These are phyloP conservation scores for Aspergillus pseudoterreus DNA, from an alignment of 2,329 filamentous ascomycete species.

Conservation along the genomic window DNA sequence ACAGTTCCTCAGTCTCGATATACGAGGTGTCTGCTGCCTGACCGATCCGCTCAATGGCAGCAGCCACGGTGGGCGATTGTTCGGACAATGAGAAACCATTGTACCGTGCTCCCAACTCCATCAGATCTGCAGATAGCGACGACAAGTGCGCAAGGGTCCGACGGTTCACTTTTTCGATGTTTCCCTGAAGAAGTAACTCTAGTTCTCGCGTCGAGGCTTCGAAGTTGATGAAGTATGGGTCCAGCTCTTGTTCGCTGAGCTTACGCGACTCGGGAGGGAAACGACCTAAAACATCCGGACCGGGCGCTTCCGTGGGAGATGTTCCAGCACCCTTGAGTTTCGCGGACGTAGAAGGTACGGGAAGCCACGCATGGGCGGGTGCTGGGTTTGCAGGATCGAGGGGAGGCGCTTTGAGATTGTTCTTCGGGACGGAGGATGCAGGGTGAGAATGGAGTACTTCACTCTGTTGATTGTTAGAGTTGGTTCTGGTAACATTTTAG, in stretches of 20 bases:
- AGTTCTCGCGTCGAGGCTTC: slow-evolving; percentile 89
- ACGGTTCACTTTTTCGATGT: slow-evolving; percentile 95
- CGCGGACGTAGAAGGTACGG: slow-evolving; percentile 77
- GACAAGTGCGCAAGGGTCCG: slow-evolving; percentile 82
- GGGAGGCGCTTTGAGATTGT: slow-evolving; percentile 90
- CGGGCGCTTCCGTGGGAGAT: slow-evolving; percentile 54
- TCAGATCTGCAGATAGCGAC: slow-evolving; percentile 78
- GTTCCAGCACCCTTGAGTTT: slow-evolving; percentile 64
- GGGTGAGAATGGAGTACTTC: slow-evolving; percentile 94
- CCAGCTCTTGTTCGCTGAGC: slow-evolving; percentile 82
- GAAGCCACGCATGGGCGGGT: slow-evolving; percentile 79
- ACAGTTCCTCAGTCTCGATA: slow-evolving; percentile 89
- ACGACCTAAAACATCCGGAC: slow-evolving; percentile 65
- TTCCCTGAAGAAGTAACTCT: slow-evolving; percentile 80
- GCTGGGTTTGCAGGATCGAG: slow-evolving; percentile 91
- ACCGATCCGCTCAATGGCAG: slow-evolving; percentile 89
- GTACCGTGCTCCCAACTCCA: slow-evolving; percentile 90
- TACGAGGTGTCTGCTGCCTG: slow-evolving; percentile 96
- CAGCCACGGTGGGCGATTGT: slow-evolving; percentile 79
- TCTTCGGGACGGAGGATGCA: slow-evolving; percentile 86
- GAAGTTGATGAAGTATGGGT: slow-evolving; percentile 93
- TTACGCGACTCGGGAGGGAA: slow-evolving; percentile 77
- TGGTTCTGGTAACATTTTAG: slow-evolving; percentile 11
- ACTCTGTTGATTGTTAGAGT: slow-evolving; percentile 55
- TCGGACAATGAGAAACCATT: slow-evolving; percentile 97